Percentiles rank a stretch among this genome's conserved stretches.
Evolutionary conservation across 192 early-diverging fungal genomes (phyloP).

Genomic region (Entophlyctis luteolus): DNA sequence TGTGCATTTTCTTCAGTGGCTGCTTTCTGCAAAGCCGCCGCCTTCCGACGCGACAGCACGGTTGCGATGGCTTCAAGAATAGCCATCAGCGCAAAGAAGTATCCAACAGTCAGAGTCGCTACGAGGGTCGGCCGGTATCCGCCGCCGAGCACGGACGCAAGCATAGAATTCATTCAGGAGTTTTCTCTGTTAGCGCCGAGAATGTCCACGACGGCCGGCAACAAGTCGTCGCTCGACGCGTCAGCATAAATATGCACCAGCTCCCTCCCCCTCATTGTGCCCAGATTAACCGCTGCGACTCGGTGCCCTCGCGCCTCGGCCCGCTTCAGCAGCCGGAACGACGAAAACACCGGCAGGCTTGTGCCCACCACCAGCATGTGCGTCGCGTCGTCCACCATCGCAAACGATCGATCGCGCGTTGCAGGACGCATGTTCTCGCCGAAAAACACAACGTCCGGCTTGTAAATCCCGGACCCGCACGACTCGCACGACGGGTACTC

Average conservation of each 20-base stretch:
- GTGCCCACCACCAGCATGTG: constrained; percentile 76
- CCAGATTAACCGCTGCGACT: constrained; percentile 69
- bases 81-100: no score
- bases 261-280: constrained; percentile 69
- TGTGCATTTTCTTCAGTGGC: no score
- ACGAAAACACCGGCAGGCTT: constrained; percentile 78
- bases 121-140: no score
- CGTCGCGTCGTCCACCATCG: constrained; percentile 55
- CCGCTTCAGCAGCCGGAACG: constrained; percentile 68
- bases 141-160: no score
- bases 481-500: constrained; percentile 64
- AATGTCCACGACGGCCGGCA: background rate
- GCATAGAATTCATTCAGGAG: no score
- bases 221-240: constrained; percentile 14
- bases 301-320: constrained; percentile 59
- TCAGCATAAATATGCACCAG: constrained; percentile 51
- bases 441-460: constrained; percentile 35
- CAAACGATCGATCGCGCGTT: constrained; percentile 52
- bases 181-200: background rate
- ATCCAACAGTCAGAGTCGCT: no score
- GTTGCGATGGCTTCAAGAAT: no score
- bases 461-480: constrained; percentile 58
- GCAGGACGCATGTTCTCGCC: constrained; percentile 63
- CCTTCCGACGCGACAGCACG: no score
- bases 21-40: no score